A percentile compares a stretch with the other conserved stretches of the same genome.
phyloP scores from a whole-genome alignment of 2,329 filamentous ascomycete species.

The Claviceps sp. region DNA sequence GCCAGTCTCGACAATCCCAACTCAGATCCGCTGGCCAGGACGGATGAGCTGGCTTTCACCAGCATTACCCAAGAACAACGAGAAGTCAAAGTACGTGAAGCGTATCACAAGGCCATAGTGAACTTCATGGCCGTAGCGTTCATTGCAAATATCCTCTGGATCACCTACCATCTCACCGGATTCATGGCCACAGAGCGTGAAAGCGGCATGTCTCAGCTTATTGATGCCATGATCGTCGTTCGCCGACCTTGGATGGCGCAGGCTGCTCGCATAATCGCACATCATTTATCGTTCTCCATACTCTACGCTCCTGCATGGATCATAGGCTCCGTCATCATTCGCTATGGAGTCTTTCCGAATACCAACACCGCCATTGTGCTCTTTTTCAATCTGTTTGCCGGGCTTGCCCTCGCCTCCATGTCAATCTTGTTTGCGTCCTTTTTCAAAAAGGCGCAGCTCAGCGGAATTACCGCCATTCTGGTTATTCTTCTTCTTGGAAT shows the following conservation, averaged over 20 bases:
- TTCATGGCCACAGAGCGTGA: constrained; percentile 78
- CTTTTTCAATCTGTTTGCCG: constrained; percentile 62
- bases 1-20: constrained; percentile 34
- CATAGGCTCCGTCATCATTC: constrained; percentile 54
- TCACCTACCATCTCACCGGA: constrained; percentile 78
- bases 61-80: constrained; percentile 55
- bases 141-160: constrained; percentile 64
- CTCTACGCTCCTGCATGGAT: constrained; percentile 78
- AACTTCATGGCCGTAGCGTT: constrained; percentile 68
- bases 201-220: constrained; percentile 71
- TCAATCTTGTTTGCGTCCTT: constrained; percentile 71
- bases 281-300: constrained; percentile 67
- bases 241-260: constrained; percentile 62
- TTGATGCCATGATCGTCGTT: constrained; percentile 86
- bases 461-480: constrained; percentile 67
- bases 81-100: constrained; percentile 46
- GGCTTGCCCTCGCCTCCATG: constrained; percentile 64
- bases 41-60: constrained; percentile 64
- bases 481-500: constrained; percentile 64
- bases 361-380: constrained; percentile 54
- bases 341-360: constrained; percentile 48
- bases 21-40: constrained; percentile 22
- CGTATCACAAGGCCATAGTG: constrained; percentile 60
- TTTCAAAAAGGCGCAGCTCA: constrained; percentile 79
- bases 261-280: constrained; percentile 60